Percentiles rank a stretch among this genome's conserved stretches.
These are phyloP conservation scores for Magnolia changhungtana DNA, from an alignment of 164 flowering plant genomes.

Conservation along the genomic window DNA sequence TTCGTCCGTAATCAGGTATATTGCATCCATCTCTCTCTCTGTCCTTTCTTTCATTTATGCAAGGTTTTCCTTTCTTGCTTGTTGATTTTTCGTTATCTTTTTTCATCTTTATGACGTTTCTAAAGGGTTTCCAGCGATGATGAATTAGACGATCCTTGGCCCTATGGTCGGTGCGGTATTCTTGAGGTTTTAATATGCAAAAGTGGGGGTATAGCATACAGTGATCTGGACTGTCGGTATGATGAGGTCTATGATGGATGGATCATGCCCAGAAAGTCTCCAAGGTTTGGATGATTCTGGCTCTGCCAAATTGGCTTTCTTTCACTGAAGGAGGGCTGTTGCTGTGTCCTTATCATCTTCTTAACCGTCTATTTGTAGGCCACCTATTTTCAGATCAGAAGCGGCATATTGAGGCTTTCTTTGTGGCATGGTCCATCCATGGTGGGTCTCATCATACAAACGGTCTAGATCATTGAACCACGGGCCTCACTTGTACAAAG, in stretches of 20 bases:
- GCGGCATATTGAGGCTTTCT: not conserved
- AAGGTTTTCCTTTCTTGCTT: not conserved
- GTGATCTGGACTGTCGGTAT: not conserved
- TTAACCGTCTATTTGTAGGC: no score
- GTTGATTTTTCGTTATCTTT: not conserved
- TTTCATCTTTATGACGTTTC: not conserved
- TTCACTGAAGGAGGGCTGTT: not conserved
- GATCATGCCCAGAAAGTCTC: not conserved
- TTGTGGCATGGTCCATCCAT: not conserved
- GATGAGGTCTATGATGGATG: not conserved
- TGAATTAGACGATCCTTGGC: not conserved
- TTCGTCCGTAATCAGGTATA: no score
- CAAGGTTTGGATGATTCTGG: not conserved
- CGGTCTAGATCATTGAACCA: not conserved
- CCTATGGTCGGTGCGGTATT: not conserved
- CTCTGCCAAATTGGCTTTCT: not conserved
- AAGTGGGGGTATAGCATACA: not conserved
- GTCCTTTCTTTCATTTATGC: not conserved
- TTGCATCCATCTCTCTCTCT: not conserved
- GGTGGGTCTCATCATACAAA: not conserved
- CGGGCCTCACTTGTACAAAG: no score
- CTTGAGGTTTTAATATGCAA: not conserved
- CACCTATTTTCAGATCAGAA: not conserved
- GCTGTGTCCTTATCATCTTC: not conserved
- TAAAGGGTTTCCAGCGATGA: not conserved